Conservation (phyloP, 495 filamentous ascomycete species). For the Penicillium diatomitis region DNA sequence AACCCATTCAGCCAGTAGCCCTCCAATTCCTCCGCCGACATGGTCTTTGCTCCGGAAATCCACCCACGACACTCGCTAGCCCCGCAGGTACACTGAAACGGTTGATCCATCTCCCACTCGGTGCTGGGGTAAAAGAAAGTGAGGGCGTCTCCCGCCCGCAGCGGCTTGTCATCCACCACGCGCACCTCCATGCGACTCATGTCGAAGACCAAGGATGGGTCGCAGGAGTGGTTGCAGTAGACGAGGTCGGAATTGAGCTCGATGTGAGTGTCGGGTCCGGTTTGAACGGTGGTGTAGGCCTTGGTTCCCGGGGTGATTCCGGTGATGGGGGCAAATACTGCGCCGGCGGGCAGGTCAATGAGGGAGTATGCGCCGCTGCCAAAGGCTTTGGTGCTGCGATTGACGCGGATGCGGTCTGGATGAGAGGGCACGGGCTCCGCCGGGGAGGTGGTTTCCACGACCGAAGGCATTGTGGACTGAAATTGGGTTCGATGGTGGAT, state of each 20-base stretch:
- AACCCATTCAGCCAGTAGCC: slow-evolving; percentile 34
- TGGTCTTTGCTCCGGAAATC: slow-evolving; percentile 27
- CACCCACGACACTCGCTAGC: slow-evolving; percentile 24
- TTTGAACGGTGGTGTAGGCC: slow-evolving; percentile 65
- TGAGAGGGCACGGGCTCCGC: slow-evolving; percentile 21
- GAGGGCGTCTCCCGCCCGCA: slow-evolving; percentile 50
- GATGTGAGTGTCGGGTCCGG: slow-evolving; percentile 50
- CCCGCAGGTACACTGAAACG: slow-evolving; percentile 59
- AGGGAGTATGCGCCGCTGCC: slow-evolving; percentile 53
- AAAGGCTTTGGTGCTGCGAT: slow-evolving; percentile 39
- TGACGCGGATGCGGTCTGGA: slow-evolving; percentile 26
- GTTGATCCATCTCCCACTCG: slow-evolving; percentile 68
- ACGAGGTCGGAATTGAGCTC: slow-evolving; percentile 68
- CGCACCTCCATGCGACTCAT: slow-evolving; percentile 54
- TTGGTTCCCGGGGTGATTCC: slow-evolving; percentile 47
- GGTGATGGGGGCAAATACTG: slow-evolving; percentile 44
- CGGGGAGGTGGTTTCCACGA: neutral
- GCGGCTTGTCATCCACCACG: slow-evolving; percentile 44
- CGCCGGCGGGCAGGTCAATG: slow-evolving; percentile 53
- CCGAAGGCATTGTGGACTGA: slow-evolving; percentile 11
- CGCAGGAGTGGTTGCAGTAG: slow-evolving; percentile 69
- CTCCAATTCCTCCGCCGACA: slow-evolving; percentile 17
- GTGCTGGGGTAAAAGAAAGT: slow-evolving; percentile 76
- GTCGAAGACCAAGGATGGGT: slow-evolving; percentile 61
- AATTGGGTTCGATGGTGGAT: neutral